Evolutionary conservation across 2,329 filamentous ascomycete genomes (phyloP), one percentile per base, ranked within the genome.

Genomic region (Alternaria arborescens): DNA sequence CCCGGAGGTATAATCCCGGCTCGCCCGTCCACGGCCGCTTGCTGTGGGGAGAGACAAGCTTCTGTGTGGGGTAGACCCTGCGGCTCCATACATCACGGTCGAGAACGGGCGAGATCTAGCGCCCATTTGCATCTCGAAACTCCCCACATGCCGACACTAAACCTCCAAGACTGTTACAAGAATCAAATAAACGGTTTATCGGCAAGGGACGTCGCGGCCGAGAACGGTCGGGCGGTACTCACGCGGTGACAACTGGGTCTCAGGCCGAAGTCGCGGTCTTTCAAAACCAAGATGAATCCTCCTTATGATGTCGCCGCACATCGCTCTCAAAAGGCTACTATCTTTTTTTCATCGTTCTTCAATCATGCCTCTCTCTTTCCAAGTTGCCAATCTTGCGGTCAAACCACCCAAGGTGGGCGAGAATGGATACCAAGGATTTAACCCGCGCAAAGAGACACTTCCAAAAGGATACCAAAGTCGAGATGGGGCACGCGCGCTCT

Each of bases 401-500:
- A 63, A 61, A 26, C 42, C 52, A 40, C 61, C 61, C 36, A 60
- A 60, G 18, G 40, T 53, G 12, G 61, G 57, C 16, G 61, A 63
- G 32, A 61, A 59, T 55, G 52, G 56, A n/a, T 59, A 59, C 38
- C 57, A 55, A 55, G 38, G 57, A 30, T 62, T 62, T 51, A 62
- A 55, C 28, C 61, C 54, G 18, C 59, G 48, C 24, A 64, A 52
- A 43, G 59, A 64, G 34, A 56, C 46, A 14, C 52, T 62, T 26
- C 38, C 32, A 10, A 59, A 62, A 43, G 62, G 55, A 5, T 57
- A 53, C 38, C 42, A 58, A 46, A 58, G 52, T 28, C 32, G 48
- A 8, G 54, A 62, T 20, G 62, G 48, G 8, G 47, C 55, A 4
- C 43, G 52, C 32, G 42, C 52, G 20, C 44, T 62, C 14, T 56